Evolutionary conservation across 768 basidiomycete species (phyloP).

Genomic region (Leccinellum albellum): DNA sequence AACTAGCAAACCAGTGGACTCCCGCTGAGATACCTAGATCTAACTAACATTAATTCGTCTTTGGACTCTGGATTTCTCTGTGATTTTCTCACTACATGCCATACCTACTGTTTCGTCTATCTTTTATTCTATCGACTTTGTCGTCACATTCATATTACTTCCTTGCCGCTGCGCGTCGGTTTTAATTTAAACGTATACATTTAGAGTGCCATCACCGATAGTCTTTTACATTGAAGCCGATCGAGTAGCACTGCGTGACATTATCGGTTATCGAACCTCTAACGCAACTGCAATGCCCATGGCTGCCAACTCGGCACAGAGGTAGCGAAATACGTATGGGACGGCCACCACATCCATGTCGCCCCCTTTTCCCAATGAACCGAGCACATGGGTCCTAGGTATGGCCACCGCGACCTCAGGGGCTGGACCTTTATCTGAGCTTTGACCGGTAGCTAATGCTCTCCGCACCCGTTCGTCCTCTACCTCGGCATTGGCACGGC

Average conservation of each 20-base stretch:
- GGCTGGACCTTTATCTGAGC: conserved; percentile 36
- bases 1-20: background rate
- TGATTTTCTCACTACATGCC: conserved; percentile 2
- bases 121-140: conserved; percentile 10
- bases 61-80: conserved; percentile 8
- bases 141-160: conserved; percentile 12
- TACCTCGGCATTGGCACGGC: conserved; percentile 66
- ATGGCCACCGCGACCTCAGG: conserved; percentile 63
- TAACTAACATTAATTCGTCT: background rate
- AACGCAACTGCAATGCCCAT: conserved; percentile 95
- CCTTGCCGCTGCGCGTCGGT: conserved; percentile 8
- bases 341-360: conserved; percentile 94
- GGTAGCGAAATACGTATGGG: conserved; percentile 91
- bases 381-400: conserved; percentile 63
- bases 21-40: conserved; percentile 15
- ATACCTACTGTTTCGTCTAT: conserved; percentile 14
- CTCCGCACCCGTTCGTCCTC: conserved; percentile 60
- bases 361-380: conserved; percentile 57
- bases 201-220: background rate
- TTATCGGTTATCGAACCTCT: conserved; percentile 52
- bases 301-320: conserved; percentile 94
- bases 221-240: background rate
- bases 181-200: conserved; percentile 17
- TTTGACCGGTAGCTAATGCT: conserved; percentile 54
- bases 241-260: background rate